Conservation (phyloP, 2,329 filamentous ascomycete genomes). For the Penicillium fuscoglaucum region DNA sequence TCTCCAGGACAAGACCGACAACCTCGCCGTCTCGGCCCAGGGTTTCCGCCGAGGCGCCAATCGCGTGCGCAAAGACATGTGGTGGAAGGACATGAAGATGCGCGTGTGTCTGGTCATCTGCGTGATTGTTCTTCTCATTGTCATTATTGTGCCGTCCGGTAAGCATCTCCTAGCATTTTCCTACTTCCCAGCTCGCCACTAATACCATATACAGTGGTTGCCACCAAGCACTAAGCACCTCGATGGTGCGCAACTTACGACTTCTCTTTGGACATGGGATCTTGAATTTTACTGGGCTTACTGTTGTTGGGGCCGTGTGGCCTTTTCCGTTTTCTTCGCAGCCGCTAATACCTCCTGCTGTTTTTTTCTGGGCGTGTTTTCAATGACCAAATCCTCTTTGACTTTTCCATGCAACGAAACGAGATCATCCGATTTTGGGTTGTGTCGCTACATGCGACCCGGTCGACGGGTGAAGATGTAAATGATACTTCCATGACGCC, state of each 20-base stretch:
- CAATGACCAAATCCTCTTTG: conserved; percentile 34
- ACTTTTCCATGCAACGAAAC: conserved; percentile 31
- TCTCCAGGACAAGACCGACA: conserved; percentile 89
- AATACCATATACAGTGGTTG: conserved; percentile 41
- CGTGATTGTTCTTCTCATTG: conserved; percentile 83
- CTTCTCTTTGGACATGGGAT: conserved; percentile 34
- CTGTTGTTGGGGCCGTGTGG: conserved; percentile 32
- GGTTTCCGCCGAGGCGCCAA: conserved; percentile 96
- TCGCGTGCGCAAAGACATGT: conserved; percentile 95
- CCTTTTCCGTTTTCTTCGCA: conserved; percentile 34
- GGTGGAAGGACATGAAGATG: conserved; percentile 99
- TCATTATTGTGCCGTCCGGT: conserved; percentile 91
- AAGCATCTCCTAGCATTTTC: conserved; percentile 40
- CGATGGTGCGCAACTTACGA: conserved; percentile 29
- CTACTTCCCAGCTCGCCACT: conserved; percentile 8
- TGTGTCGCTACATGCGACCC: conserved; percentile 23
- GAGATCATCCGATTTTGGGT: conserved; percentile 27
- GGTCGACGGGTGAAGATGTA: conserved; percentile 42
- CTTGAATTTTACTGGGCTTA: conserved; percentile 37
- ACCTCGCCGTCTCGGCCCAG: conserved; percentile 87
- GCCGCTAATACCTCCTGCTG: conserved; percentile 39
- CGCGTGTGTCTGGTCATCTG: conserved; percentile 91
- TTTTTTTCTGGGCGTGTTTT: conserved; percentile 37
- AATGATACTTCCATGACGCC: conserved; percentile 43
- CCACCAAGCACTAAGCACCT: conserved; percentile 42